These are phyloP conservation scores for Zasmidium angulare DNA, from an alignment of 2,329 filamentous ascomycete species.

Conservation along the genomic window DNA sequence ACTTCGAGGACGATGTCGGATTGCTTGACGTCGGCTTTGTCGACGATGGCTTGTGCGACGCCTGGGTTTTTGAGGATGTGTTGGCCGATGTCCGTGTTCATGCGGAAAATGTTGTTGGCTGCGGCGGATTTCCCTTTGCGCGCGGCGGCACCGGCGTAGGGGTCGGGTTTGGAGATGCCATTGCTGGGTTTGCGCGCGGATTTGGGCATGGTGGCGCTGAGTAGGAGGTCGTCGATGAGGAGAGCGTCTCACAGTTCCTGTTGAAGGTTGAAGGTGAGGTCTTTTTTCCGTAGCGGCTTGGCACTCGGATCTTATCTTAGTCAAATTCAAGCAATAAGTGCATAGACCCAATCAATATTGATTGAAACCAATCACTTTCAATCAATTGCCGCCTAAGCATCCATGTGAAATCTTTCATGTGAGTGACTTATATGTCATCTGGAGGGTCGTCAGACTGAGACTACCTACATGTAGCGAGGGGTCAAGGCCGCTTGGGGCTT, in stretches of 20 bases:
- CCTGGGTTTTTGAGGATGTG: slow-evolving; percentile 93
- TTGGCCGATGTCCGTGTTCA: slow-evolving; percentile 87
- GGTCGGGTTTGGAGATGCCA: slow-evolving; percentile 39
- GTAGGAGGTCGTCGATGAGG: neutral
- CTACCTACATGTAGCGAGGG: too few species aligned
- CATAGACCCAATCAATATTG: neutral
- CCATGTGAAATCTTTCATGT: too few species aligned
- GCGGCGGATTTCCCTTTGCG: slow-evolving; percentile 45
- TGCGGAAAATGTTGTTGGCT: slow-evolving; percentile 89
- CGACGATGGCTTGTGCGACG: slow-evolving; percentile 76
- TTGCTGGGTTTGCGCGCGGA: slow-evolving; percentile 35
- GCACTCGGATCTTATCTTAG: neutral
- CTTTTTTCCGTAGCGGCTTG: neutral
- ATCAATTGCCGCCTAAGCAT: too few species aligned
- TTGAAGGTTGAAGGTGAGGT: neutral
- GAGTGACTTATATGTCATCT: too few species aligned
- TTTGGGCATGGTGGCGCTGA: slow-evolving; percentile 44
- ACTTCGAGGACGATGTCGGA: slow-evolving; percentile 89
- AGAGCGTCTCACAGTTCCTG: too few species aligned
- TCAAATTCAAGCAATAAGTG: too few species aligned
- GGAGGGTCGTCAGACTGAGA: too few species aligned
- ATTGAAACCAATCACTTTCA: neutral
- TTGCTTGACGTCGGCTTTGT: slow-evolving; percentile 87
- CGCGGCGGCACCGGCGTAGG: slow-evolving; percentile 45
- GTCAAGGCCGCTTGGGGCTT: too few species aligned